These are phyloP conservation scores for Syzygium syzygioides DNA, from an alignment of 441 rosid species.

Conservation along the genomic window DNA sequence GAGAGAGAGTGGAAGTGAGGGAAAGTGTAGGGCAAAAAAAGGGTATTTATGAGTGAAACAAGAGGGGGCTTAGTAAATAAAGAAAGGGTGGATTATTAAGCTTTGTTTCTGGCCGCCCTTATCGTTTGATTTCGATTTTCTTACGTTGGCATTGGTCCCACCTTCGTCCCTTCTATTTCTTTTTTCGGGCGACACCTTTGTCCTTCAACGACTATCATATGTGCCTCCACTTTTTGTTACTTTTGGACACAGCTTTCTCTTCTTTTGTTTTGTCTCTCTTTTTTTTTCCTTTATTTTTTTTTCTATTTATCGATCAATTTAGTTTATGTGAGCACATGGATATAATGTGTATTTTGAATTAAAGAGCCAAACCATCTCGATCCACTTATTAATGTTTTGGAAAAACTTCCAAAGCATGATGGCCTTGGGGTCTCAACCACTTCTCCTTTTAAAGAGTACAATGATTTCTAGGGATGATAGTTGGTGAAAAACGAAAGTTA, in stretches of 20 bases:
- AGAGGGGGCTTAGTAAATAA: not conserved
- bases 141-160: not conserved
- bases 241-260: not conserved
- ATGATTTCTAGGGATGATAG: not conserved
- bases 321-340: not conserved
- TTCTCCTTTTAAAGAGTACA: not conserved
- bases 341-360: not conserved
- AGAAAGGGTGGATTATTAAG: not conserved
- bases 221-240: not conserved
- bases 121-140: not conserved
- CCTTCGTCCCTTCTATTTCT: not conserved
- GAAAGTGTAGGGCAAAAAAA: not conserved
- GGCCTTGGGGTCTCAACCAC: not conserved
- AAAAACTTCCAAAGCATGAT: not conserved
- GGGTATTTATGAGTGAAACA: not conserved
- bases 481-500: not conserved
- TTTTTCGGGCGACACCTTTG: not conserved
- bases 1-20: not conserved
- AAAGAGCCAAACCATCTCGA: not conserved
- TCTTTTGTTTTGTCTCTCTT: too few relatives aligned
- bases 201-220: not conserved
- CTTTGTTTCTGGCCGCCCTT: slow-evolving; percentile 1
- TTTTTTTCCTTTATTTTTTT: not conserved
- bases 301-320: not conserved
- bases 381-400: not conserved